phyloP scores from a whole-genome alignment of 2,329 filamentous ascomycete species.

The Hypoxylon sp. region DNA sequence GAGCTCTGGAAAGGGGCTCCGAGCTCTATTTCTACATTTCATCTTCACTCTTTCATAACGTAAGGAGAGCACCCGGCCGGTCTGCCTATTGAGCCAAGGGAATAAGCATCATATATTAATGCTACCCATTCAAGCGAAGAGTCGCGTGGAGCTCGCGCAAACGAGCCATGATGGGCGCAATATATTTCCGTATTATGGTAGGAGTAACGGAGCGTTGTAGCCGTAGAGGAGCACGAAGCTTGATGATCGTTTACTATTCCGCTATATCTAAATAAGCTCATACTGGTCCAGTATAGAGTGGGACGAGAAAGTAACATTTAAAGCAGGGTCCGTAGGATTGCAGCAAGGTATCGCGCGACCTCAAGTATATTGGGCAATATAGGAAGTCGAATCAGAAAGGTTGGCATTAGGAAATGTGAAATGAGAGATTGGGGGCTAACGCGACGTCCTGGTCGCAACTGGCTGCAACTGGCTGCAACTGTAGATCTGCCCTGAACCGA shows the following conservation, averaged over 20 bases:
- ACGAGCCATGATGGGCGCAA: conserved; percentile 13
- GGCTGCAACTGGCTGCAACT: conserved; percentile 6
- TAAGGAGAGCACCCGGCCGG: not conserved
- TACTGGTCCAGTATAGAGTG: not conserved
- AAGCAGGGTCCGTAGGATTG: conserved; percentile 12
- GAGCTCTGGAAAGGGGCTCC: not conserved
- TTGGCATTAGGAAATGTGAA: conserved; percentile 12
- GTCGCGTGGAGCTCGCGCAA: not conserved
- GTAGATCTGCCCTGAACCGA: conserved; percentile 29
- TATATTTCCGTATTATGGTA: conserved; percentile 16
- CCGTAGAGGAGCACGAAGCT: conserved; percentile 9
- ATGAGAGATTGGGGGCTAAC: not conserved
- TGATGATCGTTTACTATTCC: conserved; percentile 15
- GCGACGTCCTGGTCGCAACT: conserved; percentile 6
- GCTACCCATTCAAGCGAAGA: conserved; percentile 8
- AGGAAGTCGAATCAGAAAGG: conserved; percentile 5
- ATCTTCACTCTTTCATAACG: conserved; percentile 12
- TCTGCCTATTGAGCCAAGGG: conserved; percentile 32
- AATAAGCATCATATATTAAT: conserved; percentile 34
- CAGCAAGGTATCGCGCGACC: not conserved
- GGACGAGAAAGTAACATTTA: not conserved
- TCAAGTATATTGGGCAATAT: conserved; percentile 38
- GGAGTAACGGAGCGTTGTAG: conserved; percentile 25
- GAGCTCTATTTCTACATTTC: conserved; percentile 22
- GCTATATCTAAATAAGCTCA: conserved; percentile 15